phyloP scores from a whole-genome alignment of 179 eudicot species.

The Heliamphora pulchella region DNA sequence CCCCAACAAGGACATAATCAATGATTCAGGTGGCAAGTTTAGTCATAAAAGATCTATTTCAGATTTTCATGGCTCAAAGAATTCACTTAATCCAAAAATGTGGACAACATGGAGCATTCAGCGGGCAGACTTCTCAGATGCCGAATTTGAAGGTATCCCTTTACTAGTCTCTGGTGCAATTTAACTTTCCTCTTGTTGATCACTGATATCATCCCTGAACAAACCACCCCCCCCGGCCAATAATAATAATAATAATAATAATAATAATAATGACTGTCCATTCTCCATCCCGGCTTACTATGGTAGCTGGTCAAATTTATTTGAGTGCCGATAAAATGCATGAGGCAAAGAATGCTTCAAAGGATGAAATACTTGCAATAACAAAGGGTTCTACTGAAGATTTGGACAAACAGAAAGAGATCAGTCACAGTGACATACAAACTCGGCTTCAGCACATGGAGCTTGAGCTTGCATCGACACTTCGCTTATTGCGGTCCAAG shows the following conservation, averaged over 20 bases:
- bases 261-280: too few species aligned
- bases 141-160: conserved; percentile 52
- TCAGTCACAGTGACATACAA: conserved; percentile 32
- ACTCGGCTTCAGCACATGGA: conserved; percentile 62
- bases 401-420: conserved; percentile 19
- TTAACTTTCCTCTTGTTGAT: neutral
- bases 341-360: conserved; percentile 20
- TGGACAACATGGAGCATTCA: conserved; percentile 65
- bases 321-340: conserved; percentile 18
- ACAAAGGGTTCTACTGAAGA: conserved; percentile 23
- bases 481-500: conserved; percentile 48
- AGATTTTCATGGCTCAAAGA: conserved; percentile 19
- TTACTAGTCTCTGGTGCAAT: neutral
- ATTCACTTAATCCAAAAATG: conserved; percentile 32
- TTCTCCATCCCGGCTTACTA: too few species aligned
- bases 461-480: conserved; percentile 58
- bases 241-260: fast-evolving
- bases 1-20: conserved; percentile 19
- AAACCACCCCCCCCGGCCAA: too few species aligned
- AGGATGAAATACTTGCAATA: conserved; percentile 23
- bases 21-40: conserved; percentile 22
- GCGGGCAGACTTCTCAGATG: conserved; percentile 46
- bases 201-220: neutral
- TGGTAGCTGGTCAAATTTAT: conserved; percentile 65
- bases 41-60: conserved; percentile 25